Base-by-base conservation (phyloP, 2,329 filamentous ascomycete species). In the Graphilbum sp. region DNA sequence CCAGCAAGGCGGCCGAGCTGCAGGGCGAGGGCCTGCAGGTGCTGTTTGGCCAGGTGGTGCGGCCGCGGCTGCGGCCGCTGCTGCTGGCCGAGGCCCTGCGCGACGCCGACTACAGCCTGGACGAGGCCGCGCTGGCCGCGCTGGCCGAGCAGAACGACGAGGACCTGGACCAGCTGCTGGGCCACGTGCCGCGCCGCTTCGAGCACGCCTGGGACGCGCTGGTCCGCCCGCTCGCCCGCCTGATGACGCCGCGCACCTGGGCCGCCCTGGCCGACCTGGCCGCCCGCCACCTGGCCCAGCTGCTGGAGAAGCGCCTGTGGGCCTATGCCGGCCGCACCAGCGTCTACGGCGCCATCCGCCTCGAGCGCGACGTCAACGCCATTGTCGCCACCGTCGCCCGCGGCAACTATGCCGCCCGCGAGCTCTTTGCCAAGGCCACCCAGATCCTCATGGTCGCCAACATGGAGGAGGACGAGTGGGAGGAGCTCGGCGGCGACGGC, bases 381-480 rank as follows among this genome's bases (percentile, higher is more conserved):
- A 75, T 95, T 34, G 73, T 92, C 5, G 63, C 69, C 19, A 66
- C 69, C 0, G 75, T 84, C 2, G 71, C 74, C 11, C 68, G 65
- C 43, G 82, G 78, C 41, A 75, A 81, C 50, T 95, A 93, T 53
- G 72, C 72, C 2, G 69, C 90, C 27, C 66, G 84, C 24, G 86
- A 93, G 51, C 59, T 71, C 3, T 94, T 95, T 60, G 66, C 69
- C 21, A 73, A 77, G 50, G 82, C 81, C 41, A 67, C 69, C 42
- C 85, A 95, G 64, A 78, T 94, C 49, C 73, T 81, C 41, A 74
- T 92, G 64, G 74, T 94, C 15, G 76, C 88, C 53, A 88, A 87
- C 48, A 92, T 95, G 85, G 87, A 95, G 54, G 83, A 90, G 25
- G 87, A 95, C 41, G 88, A 95, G 58, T 94, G 86, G 82, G 82